Evolutionary conservation across 257 asterid genomes (phyloP), one percentile per base, ranked within the genome.

Genomic region (Nicotiana paniculata): DNA sequence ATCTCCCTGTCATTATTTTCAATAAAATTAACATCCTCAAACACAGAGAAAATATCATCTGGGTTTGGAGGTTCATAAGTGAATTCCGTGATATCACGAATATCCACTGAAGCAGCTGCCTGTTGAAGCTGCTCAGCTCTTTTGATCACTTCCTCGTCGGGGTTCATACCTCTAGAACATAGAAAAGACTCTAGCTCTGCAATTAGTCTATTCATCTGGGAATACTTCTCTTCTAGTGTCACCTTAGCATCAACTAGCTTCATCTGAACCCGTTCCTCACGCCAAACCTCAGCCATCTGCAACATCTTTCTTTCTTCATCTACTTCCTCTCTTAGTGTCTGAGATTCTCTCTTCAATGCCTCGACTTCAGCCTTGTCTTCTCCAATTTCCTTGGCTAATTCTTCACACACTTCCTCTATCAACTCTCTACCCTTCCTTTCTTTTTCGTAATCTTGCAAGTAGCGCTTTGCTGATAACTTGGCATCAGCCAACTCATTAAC

Each of bases 241-340:
- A 91, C 88, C 87, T 92, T 92, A 10, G 95, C 95, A 84, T 92
- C 97, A 59, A 91, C 84, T 57, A 92, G 87, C 86, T 90, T 92
- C 91, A 91, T 92, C 84, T 91, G 97, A 48, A 91, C 93, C 6
- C 95, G 91, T 85, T 92, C 97, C 85, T 92, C 95, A 11, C 97
- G 92, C 97, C 97, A 92, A 63, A 90, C 92, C 89, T 91, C 95
- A 3, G 97, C 95, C 92, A 92, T 89, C 87, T 91, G 97, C 89
- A 91, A 81, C 93, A 92, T 92, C 82, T 84, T 92, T 80, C 95
- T 91, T 88, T 92, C 97, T 70, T 92, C 95, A 35, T 90, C 95
- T 33, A 91, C 91, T 85, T 92, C 95, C 83, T 91, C 95, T 63
- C 84, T 85, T 48, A 90, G 85, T 53, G 75, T 86, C 83, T 81